Conservation (phyloP, 2,329 filamentous ascomycete genomes). For the Monilinia vaccinii-corymbosi region DNA sequence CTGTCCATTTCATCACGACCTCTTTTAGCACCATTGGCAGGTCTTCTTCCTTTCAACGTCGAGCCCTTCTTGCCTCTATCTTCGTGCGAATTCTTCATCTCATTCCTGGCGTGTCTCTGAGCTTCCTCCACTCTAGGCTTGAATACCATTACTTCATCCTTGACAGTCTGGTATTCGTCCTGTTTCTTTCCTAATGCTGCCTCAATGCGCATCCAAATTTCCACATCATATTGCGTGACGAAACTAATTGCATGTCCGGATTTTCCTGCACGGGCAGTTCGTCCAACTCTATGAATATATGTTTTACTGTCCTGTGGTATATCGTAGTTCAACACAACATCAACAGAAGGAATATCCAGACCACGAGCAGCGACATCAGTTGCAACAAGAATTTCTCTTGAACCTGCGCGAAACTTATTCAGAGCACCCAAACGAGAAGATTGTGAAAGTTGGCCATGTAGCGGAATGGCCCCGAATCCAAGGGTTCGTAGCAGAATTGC, state of each 20-base stretch:
- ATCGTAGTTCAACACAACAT: slow-evolving; percentile 79
- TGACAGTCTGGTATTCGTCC: slow-evolving; percentile 56
- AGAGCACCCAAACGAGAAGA: slow-evolving; percentile 77
- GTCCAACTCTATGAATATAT: slow-evolving; percentile 81
- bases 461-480: slow-evolving; percentile 81
- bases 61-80: slow-evolving; percentile 44
- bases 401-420: slow-evolving; percentile 76
- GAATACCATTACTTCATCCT: slow-evolving; percentile 81
- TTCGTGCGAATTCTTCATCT: slow-evolving; percentile 76
- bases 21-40: slow-evolving; percentile 36
- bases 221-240: slow-evolving; percentile 81
- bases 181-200: slow-evolving; percentile 71
- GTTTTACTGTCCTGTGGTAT: slow-evolving; percentile 80
- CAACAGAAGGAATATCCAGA: slow-evolving; percentile 87
- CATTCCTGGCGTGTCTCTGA: slow-evolving; percentile 65
- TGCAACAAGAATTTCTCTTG: slow-evolving; percentile 79
- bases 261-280: slow-evolving; percentile 80
- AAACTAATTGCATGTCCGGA: slow-evolving; percentile 72
- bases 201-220: slow-evolving; percentile 75
- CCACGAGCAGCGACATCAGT: slow-evolving; percentile 92
- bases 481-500: slow-evolving; percentile 75
- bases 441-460: slow-evolving; percentile 89
- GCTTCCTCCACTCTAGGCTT: slow-evolving; percentile 72
- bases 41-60: slow-evolving; percentile 42
- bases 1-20: slow-evolving; percentile 39